A percentile compares a stretch with the other conserved stretches of the same genome.
phyloP scores from a whole-genome alignment of 1,139 yeast genomes.

The Kazachstania sp. region DNA sequence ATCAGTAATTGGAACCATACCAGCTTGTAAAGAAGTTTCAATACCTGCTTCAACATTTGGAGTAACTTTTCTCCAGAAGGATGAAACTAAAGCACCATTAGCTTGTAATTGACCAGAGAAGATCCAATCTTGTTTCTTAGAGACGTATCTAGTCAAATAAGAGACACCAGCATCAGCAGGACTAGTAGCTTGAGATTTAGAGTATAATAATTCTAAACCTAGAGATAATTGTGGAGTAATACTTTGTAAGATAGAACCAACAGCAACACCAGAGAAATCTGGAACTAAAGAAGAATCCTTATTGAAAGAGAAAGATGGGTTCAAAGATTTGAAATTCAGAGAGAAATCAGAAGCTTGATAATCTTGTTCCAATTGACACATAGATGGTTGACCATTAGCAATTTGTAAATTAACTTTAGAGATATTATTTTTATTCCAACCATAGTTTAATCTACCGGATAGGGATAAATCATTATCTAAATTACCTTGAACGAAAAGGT shows the following conservation, averaged over 20 bases:
- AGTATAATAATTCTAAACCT: conserved; percentile 90
- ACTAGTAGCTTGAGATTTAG: conserved; percentile 60
- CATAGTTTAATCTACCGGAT: conserved; percentile 85
- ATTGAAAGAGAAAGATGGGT: conserved; percentile 66
- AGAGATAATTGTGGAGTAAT: conserved; percentile 74
- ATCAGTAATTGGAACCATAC: conserved; percentile 71
- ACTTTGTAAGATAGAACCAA: conserved; percentile 84
- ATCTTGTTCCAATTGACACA: conserved; percentile 96
- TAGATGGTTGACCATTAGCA: conserved; percentile 82
- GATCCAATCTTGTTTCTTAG: conserved; percentile 67
- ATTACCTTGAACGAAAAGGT: conserved; percentile 82
- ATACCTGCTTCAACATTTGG: conserved; percentile 95
- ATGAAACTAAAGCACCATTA: conserved; percentile 79
- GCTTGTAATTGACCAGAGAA: conserved; percentile 93
- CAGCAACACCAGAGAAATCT: conserved; percentile 78
- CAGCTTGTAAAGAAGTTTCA: conserved; percentile 79
- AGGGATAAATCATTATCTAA: conserved; percentile 79
- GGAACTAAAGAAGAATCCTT: conserved; percentile 37
- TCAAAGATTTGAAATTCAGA: conserved; percentile 79
- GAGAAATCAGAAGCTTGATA: conserved; percentile 84
- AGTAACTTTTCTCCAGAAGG: conserved; percentile 90
- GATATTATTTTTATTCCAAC: conserved; percentile 74
- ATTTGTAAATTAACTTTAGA: conserved; percentile 85
- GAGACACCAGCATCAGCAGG: conserved; percentile 93
- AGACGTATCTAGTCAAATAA: conserved; percentile 83